phyloP scores from a whole-genome alignment of 225 moss, liverwort and hornwort species.

The Lunularia cruciata region DNA sequence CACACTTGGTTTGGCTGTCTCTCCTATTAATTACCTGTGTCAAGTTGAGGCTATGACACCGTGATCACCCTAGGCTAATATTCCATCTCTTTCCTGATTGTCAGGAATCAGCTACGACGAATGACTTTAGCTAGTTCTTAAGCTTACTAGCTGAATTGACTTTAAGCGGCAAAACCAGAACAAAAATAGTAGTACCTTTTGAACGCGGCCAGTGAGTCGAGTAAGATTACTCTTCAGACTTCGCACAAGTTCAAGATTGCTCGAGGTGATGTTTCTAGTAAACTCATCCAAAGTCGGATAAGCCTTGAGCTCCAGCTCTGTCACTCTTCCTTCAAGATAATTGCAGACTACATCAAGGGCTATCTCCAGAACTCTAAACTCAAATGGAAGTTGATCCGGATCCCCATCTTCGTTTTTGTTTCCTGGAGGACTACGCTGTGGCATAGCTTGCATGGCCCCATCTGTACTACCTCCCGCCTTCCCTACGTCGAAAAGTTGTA shows the following conservation, averaged over 20 bases:
- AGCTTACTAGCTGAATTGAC: no score
- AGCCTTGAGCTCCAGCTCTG: slow-evolving; percentile 61
- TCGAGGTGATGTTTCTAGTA: slow-evolving; percentile 68
- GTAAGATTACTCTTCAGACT: slow-evolving; percentile 79
- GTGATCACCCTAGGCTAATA: no score
- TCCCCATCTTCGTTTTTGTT: slow-evolving; percentile 52
- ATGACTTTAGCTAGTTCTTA: no score
- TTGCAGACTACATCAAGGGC: slow-evolving; percentile 89
- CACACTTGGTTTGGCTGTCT: no score
- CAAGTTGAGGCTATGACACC: no score
- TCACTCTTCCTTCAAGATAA: slow-evolving; percentile 61
- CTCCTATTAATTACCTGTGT: no score
- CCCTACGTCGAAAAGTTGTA: slow-evolving; percentile 8
- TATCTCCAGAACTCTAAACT: slow-evolving; percentile 87
- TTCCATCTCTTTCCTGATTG: no score
- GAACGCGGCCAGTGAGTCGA: slow-evolving; percentile 86
- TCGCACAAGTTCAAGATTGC: slow-evolving; percentile 85
- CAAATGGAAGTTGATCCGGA: slow-evolving; percentile 74
- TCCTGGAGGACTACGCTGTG: slow-evolving; percentile 27
- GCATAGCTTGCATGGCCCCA: slow-evolving; percentile 20
- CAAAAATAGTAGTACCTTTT: slow-evolving; percentile 76
- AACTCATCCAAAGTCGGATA: slow-evolving; percentile 85
- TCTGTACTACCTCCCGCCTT: background rate
- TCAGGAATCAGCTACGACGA: no score
- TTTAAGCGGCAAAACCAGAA: no score